A percentile compares a stretch with the other conserved stretches of the same genome.
phyloP scores from a whole-genome alignment of 2,329 filamentous ascomycete genomes.

The Sclerotinia trifoliorum region DNA sequence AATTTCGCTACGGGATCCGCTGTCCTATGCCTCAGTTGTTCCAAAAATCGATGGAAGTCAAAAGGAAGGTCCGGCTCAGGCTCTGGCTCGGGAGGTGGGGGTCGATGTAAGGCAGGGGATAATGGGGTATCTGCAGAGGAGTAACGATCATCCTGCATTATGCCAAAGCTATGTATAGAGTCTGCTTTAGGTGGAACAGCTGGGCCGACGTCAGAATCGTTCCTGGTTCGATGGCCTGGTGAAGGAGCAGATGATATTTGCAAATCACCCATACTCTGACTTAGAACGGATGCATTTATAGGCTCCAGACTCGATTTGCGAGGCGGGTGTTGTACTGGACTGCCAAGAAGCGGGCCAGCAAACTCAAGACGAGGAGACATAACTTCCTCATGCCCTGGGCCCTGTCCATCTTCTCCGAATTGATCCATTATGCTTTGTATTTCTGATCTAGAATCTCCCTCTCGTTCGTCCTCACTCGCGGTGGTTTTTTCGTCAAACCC shows the following conservation, averaged over 20 bases:
- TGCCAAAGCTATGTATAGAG: conserved; percentile 38
- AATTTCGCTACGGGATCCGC: conserved; percentile 98
- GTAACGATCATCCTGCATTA: conserved; percentile 49
- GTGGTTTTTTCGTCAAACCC: conserved; percentile 58
- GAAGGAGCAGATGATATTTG: conserved; percentile 31
- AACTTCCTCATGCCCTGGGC: conserved; percentile 74
- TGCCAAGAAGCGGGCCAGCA: conserved; percentile 73
- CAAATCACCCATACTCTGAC: conserved; percentile 37
- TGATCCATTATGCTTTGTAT: conserved; percentile 98
- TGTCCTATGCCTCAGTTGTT: conserved; percentile 92
- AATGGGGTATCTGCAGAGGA: conserved; percentile 38
- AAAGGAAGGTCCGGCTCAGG: conserved; percentile 86
- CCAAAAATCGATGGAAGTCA: conserved; percentile 95
- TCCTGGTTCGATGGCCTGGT: conserved; percentile 24
- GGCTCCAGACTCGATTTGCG: conserved; percentile 85
- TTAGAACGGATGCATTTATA: conserved; percentile 42
- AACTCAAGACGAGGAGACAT: conserved; percentile 88
- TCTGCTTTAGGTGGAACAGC: conserved; percentile 45
- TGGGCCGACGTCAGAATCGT: conserved; percentile 39
- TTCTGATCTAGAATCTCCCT: conserved; percentile 73
- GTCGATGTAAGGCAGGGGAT: conserved; percentile 54
- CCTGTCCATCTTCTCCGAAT: conserved; percentile 74
- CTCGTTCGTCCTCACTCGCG: conserved; percentile 61
- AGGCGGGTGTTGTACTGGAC: conserved; percentile 69
- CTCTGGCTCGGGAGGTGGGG: conserved; percentile 69